Base-by-base conservation (phyloP, 106 monocot species). In the Dendrobium chrysotoxum region DNA sequence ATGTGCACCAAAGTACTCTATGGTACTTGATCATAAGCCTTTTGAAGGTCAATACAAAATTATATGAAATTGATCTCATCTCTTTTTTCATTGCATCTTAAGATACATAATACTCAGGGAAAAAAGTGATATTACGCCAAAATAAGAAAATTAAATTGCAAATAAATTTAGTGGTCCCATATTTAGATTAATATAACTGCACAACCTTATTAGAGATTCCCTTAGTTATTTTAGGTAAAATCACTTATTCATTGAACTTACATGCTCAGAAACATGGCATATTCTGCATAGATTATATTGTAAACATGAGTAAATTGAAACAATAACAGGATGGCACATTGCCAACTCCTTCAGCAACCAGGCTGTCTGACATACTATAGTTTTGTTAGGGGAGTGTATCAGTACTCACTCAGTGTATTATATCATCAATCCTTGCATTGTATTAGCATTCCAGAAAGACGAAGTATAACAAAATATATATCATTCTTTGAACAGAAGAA, bases 361-460 rank as follows among this genome's bases (percentile, higher is more conserved):
- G 6, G 25, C 64, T 64, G 6, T 21, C 25, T 5, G 25, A 64
- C 26, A 50, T 64, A 9, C 64, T 64, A 64, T 64, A 25, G 64
- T 23, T 64, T 64, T 31, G 35, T 70, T 31, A 70, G 35, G 28
- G 16, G 31, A 31, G 16, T 70, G 35, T 26, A 35, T 4, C 70
- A 28, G 2, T 15, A 70, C 31, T 70, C 16, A 11, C 3, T 70
- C 31, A 35, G 35, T 26, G 6, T 64, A 64, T 70, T 31, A 70
- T 70, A 70, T 70, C 70, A 70, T 70, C 70, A 70, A 23, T 35
- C 11, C 35, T 70, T 70, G 11, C 70, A 31, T 35, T 70, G 35
- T 70, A 31, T 35, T 30, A 70, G 70, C 70, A 70, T 70, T 70
- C 70, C 70, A 70, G 25, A 70, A 70, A 70, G 25, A 35, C 3